phyloP scores from a whole-genome alignment of 1,284 basidiomycete genomes.

The Irpex sp. region DNA sequence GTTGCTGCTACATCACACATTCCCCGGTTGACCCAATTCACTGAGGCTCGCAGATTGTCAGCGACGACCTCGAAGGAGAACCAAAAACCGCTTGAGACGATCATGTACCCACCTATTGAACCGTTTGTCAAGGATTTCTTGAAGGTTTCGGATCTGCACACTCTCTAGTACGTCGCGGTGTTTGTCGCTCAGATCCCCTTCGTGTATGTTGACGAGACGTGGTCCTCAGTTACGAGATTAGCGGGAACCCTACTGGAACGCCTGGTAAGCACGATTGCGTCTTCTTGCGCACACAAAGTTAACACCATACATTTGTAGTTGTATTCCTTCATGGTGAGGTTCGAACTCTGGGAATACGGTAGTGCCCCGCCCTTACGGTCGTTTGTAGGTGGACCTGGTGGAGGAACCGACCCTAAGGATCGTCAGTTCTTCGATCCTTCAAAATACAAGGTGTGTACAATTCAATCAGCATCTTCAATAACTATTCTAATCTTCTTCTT shows the following conservation, averaged over 20 bases:
- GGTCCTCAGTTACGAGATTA: slow-evolving; percentile 67
- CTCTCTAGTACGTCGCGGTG: slow-evolving; percentile 61
- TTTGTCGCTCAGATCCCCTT: neutral
- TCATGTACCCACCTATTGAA: slow-evolving; percentile 34
- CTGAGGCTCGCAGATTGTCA: neutral
- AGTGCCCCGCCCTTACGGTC: neutral
- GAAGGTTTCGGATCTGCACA: slow-evolving; percentile 74
- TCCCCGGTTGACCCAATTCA: neutral
- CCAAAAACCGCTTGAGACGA: neutral
- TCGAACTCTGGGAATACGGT: neutral
- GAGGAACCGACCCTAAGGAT: slow-evolving; percentile 63
- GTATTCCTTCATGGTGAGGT: slow-evolving; percentile 75
- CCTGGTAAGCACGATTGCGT: slow-evolving; percentile 49
- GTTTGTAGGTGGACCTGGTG: slow-evolving; percentile 66
- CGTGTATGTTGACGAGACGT: neutral
- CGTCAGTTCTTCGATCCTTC: slow-evolving; percentile 79
- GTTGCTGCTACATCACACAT: no score
- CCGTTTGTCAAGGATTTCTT: slow-evolving; percentile 67
- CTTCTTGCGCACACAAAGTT: no score
- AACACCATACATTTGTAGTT: slow-evolving; percentile 38
- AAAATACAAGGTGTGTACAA: slow-evolving; percentile 65
- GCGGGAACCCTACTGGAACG: slow-evolving; percentile 71
- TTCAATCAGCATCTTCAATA: no score
- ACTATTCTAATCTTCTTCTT: neutral
- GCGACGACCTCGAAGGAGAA: neutral